Evolutionary conservation across 768 basidiomycete genomes (phyloP), one percentile per base, ranked within the genome.

Genomic region (Boletus coccyginus): DNA sequence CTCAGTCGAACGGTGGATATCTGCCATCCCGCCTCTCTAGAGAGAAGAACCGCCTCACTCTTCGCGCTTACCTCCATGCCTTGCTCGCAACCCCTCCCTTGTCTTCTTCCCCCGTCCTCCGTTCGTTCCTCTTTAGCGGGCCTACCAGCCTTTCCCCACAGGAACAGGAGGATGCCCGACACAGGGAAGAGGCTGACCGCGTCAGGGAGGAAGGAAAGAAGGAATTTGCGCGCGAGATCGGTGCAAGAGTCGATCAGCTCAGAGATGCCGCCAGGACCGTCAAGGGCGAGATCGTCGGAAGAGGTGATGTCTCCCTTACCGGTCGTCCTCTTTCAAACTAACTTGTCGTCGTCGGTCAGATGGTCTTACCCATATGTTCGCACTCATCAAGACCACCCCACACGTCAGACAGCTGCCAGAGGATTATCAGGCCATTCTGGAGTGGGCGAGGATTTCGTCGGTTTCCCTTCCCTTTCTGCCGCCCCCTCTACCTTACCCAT

Each of bases 361-460:
- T 72, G 97, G 97, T 10, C 77, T 99, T 21, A 90, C 85, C 27
- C 83, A 82, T 53, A 79, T 98, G n/a, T 99, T 99, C 66, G 83
- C 84, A 12, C 88, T 88, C 7, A 90, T 99, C 69, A 90, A 92
- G 73, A 73, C 82, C 40, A 95, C 90, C 5, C 83, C 89, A 9
- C 77, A 86, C 55, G 85, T 95, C 10, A 79, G 82, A 55, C 82
- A 86, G 65, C 74, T 99, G 43, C 96, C 97, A 7, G 69, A 76
- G 8, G 92, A 95, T 58, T 98, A 94, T 65, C 80, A 84, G 61
- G 90, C 94, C 40, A 93, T 98, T 45, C 68, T 96, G 8, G 96
- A 98, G 72, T 99, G 97, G 96, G 97, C 90, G 7, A 78, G 95
- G 52, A 97, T 98, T 67, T 96, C 96, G 94, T 96, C 57, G 67